Conservation (phyloP, 192 early-diverging fungal genomes). For the Linnemannia exigua region DNA sequence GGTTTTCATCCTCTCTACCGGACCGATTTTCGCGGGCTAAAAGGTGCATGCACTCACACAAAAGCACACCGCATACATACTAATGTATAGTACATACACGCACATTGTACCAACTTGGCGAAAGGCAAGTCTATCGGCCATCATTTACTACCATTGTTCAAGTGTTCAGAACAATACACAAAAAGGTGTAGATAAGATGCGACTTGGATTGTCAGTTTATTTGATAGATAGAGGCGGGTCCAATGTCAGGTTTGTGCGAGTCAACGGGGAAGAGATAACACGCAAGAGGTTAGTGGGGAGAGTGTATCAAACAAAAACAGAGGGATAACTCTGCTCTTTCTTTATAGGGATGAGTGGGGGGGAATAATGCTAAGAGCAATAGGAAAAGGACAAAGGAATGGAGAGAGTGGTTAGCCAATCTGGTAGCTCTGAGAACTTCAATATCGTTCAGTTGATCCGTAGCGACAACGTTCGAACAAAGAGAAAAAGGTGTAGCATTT, state of each 20-base stretch:
- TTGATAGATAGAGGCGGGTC: not conserved
- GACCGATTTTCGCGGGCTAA: not conserved
- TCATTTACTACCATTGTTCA: not conserved
- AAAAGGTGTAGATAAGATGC: not conserved
- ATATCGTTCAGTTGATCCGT: not conserved
- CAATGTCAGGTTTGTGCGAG: slow-evolving; percentile 4
- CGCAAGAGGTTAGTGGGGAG: slow-evolving; percentile 5
- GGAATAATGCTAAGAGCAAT: slow-evolving; percentile 17
- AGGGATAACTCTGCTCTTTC: slow-evolving; percentile 4
- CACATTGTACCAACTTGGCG: not conserved
- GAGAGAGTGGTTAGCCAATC: not conserved
- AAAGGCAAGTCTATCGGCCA: too few relatives aligned
- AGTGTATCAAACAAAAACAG: slow-evolving; percentile 14
- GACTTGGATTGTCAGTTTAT: slow-evolving; percentile 8
- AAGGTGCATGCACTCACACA: not conserved
- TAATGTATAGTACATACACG: not conserved
- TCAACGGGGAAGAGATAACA: not conserved
- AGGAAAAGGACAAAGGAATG: not conserved
- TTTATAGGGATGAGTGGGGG: slow-evolving; percentile 7
- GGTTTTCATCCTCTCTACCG: not conserved
- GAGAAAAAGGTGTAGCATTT: not conserved
- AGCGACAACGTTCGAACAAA: not conserved
- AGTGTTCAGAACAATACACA: not conserved
- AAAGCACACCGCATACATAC: not conserved
- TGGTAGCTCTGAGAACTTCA: not conserved